A percentile compares a stretch with the other conserved stretches of the same genome.
These are phyloP conservation scores for Lipomyces starkeyi DNA, from an alignment of 805 yeast species.

Conservation along the genomic window DNA sequence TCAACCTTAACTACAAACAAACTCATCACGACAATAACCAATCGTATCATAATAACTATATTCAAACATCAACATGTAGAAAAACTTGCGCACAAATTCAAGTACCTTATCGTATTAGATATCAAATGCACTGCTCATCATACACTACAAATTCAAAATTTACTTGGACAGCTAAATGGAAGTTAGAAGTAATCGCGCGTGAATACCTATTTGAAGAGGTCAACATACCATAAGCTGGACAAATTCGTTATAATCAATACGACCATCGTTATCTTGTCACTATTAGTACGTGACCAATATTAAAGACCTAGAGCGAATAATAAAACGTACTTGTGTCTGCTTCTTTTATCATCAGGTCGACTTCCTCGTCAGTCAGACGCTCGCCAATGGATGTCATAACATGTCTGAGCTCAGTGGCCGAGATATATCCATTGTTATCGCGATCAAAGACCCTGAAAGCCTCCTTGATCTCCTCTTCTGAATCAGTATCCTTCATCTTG, in stretches of 20 bases:
- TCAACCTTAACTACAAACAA: not conserved
- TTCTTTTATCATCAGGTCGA: conserved; percentile 95
- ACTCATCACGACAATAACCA: not conserved
- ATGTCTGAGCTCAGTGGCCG: conserved; percentile 95
- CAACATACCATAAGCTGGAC: conserved; percentile 69
- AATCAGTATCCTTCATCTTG: conserved; percentile 94
- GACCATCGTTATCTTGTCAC: conserved; percentile 76
- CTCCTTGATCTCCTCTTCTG: conserved; percentile 95
- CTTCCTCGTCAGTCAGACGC: conserved; percentile 94
- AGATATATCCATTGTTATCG: conserved; percentile 93
- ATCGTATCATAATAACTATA: not conserved
- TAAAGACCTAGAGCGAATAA: not conserved
- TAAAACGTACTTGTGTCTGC: conserved; percentile 72
- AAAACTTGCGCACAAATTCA: not conserved
- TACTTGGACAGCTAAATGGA: conserved; percentile 21
- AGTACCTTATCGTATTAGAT: not conserved
- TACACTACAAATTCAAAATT: not conserved
- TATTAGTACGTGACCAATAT: not conserved
- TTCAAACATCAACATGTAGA: not conserved
- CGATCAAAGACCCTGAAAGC: conserved; percentile 97
- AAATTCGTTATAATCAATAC: conserved; percentile 95
- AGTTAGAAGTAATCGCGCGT: not conserved
- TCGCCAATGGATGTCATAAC: conserved; percentile 98
- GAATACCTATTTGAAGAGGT: not conserved
- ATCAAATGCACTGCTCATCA: not conserved